A percentile compares a stretch with the other conserved stretches of the same genome.
phyloP scores from a whole-genome alignment of 331 rosid species.

The Rosa hybrid region DNA sequence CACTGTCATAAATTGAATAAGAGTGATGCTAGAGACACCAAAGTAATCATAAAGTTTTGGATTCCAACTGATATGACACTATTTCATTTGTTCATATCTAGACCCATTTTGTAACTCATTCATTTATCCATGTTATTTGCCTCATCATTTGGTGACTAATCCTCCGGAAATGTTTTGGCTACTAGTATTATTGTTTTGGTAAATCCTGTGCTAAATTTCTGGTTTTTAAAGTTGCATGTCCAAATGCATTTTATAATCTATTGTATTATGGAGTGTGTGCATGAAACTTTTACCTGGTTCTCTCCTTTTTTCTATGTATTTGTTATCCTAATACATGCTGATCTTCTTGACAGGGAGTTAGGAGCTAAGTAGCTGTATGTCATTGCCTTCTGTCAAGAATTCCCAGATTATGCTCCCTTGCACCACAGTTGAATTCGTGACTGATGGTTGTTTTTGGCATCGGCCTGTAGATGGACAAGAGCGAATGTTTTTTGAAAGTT shows the following conservation, averaged over 20 bases:
- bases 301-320: neutral
- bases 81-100: neutral
- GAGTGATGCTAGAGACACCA: neutral
- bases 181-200: neutral
- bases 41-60: neutral
- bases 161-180: neutral
- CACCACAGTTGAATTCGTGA: neutral
- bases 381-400: constrained; percentile 3
- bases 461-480: constrained; percentile 9
- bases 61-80: neutral
- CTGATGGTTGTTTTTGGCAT: constrained; percentile 12
- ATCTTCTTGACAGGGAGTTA: neutral
- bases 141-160: neutral
- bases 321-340: neutral
- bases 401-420: constrained; percentile 9
- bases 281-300: neutral
- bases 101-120: neutral
- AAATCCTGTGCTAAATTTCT: neutral
- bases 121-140: neutral
- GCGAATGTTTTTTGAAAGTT: constrained; percentile 8
- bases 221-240: neutral
- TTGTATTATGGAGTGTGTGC: neutral
- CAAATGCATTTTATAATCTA: neutral
- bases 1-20: neutral
- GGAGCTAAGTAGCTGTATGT: neutral